Evolutionary conservation across 768 basidiomycete genomes (phyloP), one percentile per base, ranked within the genome.

Genomic region (Suillus hirtellus): DNA sequence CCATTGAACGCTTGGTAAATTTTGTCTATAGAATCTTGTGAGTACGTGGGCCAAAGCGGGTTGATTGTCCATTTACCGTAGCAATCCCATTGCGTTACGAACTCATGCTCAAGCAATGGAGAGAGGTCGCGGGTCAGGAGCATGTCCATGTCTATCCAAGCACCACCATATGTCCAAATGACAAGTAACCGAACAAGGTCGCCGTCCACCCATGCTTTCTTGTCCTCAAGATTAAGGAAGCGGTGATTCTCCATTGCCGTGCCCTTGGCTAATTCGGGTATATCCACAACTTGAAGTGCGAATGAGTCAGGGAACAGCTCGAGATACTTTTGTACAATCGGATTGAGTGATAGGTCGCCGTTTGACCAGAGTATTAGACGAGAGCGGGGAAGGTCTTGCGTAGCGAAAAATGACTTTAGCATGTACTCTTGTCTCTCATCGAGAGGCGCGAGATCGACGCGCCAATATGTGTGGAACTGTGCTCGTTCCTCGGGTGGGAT

Each of bases 141-240:
- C 66, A 90, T 91, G 75, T 99, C 96, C 95, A 98, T 97, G 74
- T 99, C 96, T 64, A 98, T 83, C 96, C 96, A 99, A 52, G 95
- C 85, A 2, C 96, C 96, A 7, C 96, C 96, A 69, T 85, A 87
- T 66, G 85, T 86, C 92, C 95, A 98, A 27, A 97, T 77, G 49
- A 95, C 84, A 52, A 99, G 79, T 64, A 98, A 72, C 55, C 96
- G 81, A n/a, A 96, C 82, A 47, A 97, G 82, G 75, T 98, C 96
- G 0, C 96, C 95, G 70, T 98, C 96, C 17, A 97, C 80, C 96
- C 96, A 98, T 12, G 93, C 96, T 72, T 88, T 89, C 67, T 78
- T 74, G 73, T 98, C 96, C 64, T 78, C 76, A 43, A 87, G 82
- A 61, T 81, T 76, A 55, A 96, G 74, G 60, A 91, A 73, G 44